Conservation (phyloP, 2,329 filamentous ascomycete species). For the Rhexocercosporidium sp. region DNA sequence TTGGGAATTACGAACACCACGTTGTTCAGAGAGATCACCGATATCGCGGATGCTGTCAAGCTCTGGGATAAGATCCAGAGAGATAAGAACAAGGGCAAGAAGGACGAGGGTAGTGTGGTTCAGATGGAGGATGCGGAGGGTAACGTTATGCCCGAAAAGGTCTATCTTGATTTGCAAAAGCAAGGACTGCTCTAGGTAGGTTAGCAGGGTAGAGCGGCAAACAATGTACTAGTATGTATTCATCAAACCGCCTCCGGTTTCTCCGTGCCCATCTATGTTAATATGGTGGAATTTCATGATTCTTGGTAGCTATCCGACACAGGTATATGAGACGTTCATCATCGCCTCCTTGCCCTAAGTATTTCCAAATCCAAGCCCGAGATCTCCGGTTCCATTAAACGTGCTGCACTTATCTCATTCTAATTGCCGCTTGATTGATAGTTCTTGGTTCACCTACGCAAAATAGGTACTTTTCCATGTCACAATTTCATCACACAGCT, state of each 20-base stretch:
- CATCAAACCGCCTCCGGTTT: not conserved
- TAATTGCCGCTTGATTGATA: too few relatives aligned
- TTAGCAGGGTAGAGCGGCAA: too few relatives aligned
- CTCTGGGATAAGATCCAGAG: conserved; percentile 93
- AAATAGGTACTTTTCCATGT: too few relatives aligned
- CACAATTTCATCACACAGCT: not conserved
- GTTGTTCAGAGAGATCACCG: conserved; percentile 91
- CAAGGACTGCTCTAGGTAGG: conserved; percentile 75
- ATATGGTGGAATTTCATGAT: not conserved
- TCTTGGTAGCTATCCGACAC: not conserved
- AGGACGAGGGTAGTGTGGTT: conserved; percentile 82
- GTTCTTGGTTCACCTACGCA: too few relatives aligned
- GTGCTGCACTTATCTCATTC: too few relatives aligned
- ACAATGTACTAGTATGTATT: conserved; percentile 26
- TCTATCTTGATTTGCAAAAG: conserved; percentile 94
- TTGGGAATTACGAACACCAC: conserved; percentile 90
- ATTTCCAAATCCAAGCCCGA: too few relatives aligned
- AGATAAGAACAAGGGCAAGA: conserved; percentile 79
- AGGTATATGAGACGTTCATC: not conserved
- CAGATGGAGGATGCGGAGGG: conserved; percentile 99
- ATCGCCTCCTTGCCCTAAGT: too few relatives aligned
- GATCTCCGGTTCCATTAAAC: too few relatives aligned
- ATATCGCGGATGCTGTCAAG: conserved; percentile 84
- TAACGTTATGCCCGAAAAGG: conserved; percentile 99
- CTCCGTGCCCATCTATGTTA: not conserved